Conservation (phyloP, 164 flowering plant genomes). For the Piper betle region DNA sequence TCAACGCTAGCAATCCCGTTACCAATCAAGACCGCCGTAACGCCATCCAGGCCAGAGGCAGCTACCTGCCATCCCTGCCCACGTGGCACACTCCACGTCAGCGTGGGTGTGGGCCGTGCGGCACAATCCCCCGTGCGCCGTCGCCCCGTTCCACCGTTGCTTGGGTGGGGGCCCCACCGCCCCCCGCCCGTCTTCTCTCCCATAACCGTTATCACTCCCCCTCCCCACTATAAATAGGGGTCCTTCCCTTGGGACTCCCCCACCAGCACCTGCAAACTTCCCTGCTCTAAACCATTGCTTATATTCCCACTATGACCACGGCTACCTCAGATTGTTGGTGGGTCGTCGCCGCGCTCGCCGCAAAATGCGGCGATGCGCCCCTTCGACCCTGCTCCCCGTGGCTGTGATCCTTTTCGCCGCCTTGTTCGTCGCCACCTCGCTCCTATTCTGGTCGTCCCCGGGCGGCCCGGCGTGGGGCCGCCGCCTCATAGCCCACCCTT, state of each 20-base stretch:
- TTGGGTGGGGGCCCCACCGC: not conserved
- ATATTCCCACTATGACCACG: not conserved
- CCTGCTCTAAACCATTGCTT: not conserved
- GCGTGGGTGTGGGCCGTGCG: too few relatives aligned
- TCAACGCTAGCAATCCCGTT: too few relatives aligned
- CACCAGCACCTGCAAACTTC: not conserved
- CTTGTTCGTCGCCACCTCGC: not conserved
- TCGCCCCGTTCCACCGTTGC: not conserved
- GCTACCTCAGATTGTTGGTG: not conserved
- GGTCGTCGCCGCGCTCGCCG: not conserved
- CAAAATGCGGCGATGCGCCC: not conserved
- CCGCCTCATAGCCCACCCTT: not conserved
- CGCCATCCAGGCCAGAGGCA: too few relatives aligned
- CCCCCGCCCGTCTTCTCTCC: too few relatives aligned
- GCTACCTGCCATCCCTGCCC: too few relatives aligned
- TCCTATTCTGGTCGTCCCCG: not conserved
- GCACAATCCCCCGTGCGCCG: not conserved
- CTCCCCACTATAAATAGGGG: not conserved
- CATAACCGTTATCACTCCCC: not conserved
- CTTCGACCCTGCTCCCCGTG: not conserved
- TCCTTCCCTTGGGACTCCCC: not conserved
- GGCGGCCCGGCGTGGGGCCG: not conserved
- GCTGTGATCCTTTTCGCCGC: not conserved
- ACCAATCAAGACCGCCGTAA: too few relatives aligned
- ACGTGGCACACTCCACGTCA: too few relatives aligned